phyloP scores from a whole-genome alignment of 495 filamentous ascomycete genomes.

The Talaromyces stipitatus region DNA sequence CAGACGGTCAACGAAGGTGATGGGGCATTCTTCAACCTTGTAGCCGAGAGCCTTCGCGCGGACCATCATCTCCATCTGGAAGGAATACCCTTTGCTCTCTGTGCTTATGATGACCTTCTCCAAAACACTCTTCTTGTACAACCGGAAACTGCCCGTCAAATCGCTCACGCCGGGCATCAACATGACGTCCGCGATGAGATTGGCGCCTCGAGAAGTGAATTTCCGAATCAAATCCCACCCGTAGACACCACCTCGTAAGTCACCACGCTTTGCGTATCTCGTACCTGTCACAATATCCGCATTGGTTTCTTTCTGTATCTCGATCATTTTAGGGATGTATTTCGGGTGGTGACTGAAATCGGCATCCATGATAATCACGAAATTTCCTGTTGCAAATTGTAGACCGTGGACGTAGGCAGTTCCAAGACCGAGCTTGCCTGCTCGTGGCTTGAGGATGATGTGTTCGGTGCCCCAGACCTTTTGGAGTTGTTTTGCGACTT shows the following conservation, averaged over 20 bases:
- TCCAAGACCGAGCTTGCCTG: constrained; percentile 91
- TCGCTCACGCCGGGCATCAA: constrained; percentile 93
- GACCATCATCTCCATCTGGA: constrained; percentile 98
- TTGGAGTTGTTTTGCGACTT: constrained; percentile 81
- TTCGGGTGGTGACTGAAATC: constrained; percentile 98
- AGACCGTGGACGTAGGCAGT: constrained; percentile 96
- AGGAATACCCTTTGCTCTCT: constrained; percentile 91
- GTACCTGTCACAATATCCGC: constrained; percentile 98
- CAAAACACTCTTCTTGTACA: constrained; percentile 88
- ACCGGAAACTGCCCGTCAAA: constrained; percentile 84
- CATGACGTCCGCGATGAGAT: constrained; percentile 92
- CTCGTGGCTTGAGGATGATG: constrained; percentile 76
- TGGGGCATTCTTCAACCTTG: constrained; percentile 87
- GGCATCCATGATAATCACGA: constrained; percentile 98
- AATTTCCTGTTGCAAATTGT: constrained; percentile 80
- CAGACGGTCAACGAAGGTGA: constrained; percentile 89
- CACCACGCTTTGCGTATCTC: constrained; percentile 64
- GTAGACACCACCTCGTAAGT: constrained; percentile 75
- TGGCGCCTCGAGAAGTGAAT: constrained; percentile 81
- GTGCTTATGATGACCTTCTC: constrained; percentile 80
- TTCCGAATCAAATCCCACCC: constrained; percentile 98
- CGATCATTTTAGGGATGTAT: constrained; percentile 87
- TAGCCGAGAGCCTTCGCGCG: constrained; percentile 89
- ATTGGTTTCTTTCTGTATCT: constrained; percentile 56
- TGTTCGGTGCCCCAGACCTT: constrained; percentile 66